Base-by-base conservation (phyloP, 306 rosid species). In the Hippophae gyantsensis region DNA sequence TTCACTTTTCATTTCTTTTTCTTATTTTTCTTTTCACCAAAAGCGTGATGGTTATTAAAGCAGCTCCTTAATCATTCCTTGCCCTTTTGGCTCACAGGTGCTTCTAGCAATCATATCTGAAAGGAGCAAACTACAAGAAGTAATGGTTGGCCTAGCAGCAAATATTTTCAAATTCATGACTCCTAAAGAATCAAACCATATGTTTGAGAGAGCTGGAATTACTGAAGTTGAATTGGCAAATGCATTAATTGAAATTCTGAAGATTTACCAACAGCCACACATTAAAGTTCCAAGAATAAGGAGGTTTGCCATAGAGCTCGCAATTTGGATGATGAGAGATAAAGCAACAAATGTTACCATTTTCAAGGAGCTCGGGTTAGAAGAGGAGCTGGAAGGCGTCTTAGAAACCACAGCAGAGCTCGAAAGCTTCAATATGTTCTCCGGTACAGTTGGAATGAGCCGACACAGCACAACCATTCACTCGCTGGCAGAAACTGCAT, bases 391-490 rank as follows among this genome's bases (percentile, higher is more conserved):
- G 50, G 95, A 88, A 42, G 52, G 65, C 62, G 90, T 93, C 10
- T 57, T 86, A 50, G 99, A 93, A 56, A 93, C 97, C 44, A 93
- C 99, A 7, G 83, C 99, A 63, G 99, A 93, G 79, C 78, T 93
- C n/a, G 97, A 93, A 81, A 86, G 97, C 80, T 93, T 88, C 66
- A 88, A 86, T 61, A 75, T 86, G 60, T 82, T 93, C 84, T 93
- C 99, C 6, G 99, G 99, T 13, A 75, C 87, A 2, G 90, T 88
- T 5, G 97, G 97, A 56, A 51, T 88, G 68, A 88, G 82, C 81
- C 74, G 95, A 40, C 97, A 93, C 76, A 69, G 48, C 68, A 68
- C 63, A 23, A 77, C 95, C 43, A 84, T 93, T 64, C 86, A 93
- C 55, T 76, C 95, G 40, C 68, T 93, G 62, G 86, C 82, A 52